Percentiles rank a stretch among this genome's conserved stretches.
Conservation (phyloP, 2,329 filamentous ascomycete genomes). For the Cladosporium velox region DNA sequence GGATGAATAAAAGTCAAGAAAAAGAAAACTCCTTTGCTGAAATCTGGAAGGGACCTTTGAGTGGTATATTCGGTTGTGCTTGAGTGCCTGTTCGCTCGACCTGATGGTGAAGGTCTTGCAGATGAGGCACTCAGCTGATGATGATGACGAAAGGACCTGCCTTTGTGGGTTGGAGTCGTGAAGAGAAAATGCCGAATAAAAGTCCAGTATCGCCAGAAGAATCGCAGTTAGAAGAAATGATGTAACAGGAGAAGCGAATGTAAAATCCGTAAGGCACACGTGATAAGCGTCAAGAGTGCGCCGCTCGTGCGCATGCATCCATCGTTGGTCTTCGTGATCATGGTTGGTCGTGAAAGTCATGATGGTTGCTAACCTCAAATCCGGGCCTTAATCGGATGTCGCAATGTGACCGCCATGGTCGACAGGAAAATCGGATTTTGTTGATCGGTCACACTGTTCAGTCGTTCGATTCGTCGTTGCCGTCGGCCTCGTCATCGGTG, state of each 20-base stretch:
- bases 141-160: not conserved
- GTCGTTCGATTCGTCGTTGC: not conserved
- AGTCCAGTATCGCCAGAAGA: slow-evolving; percentile 9
- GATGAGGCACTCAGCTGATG: not conserved
- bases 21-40: not conserved
- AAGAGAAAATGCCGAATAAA: not conserved
- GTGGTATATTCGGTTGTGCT: not conserved
- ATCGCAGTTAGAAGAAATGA: not conserved
- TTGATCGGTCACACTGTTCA: not conserved
- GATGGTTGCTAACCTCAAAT: slow-evolving; percentile 11
- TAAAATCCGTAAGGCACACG: slow-evolving; percentile 10
- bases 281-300: slow-evolving; percentile 7
- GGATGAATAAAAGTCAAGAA: not conserved
- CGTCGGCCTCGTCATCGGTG: not conserved
- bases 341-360: slow-evolving; percentile 17
- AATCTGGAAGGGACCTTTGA: not conserved
- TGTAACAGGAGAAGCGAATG: slow-evolving; percentile 1
- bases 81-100: not conserved
- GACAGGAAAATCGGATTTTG: not conserved
- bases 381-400: slow-evolving; percentile 19
- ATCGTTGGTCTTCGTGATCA: slow-evolving; percentile 17
- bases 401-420: not conserved
- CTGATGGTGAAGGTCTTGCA: not conserved
- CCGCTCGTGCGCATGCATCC: slow-evolving; percentile 4
- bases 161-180: not conserved